phyloP scores from a whole-genome alignment of 2,329 filamentous ascomycete genomes.

The Gliomastix tumulicola region DNA sequence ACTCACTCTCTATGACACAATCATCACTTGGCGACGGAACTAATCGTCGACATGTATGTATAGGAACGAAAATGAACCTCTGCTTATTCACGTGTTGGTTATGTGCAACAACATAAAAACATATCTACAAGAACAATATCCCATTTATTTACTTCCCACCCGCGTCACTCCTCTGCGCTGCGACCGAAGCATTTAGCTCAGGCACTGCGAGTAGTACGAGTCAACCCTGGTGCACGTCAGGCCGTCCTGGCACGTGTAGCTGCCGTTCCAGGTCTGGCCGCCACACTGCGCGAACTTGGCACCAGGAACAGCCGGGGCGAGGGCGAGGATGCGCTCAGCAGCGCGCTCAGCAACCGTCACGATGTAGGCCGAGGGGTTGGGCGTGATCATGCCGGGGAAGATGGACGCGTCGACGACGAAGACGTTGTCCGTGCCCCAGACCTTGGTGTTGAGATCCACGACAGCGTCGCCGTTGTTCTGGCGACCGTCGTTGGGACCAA shows the following conservation, averaged over 20 bases:
- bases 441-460: conserved; percentile 55
- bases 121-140: too few relatives aligned
- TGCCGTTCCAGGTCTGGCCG: conserved; percentile 12
- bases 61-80: too few relatives aligned
- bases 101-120: too few relatives aligned
- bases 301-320: conserved; percentile 4
- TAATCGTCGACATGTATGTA: too few relatives aligned
- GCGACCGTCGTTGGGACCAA: conserved; percentile 51
- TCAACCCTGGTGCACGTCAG: conserved; percentile 10
- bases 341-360: conserved; percentile 59
- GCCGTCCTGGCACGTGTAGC: conserved; percentile 10
- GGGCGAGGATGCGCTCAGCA: conserved; percentile 18
- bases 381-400: conserved; percentile 61
- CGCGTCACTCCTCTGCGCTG: too few relatives aligned
- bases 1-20: too few relatives aligned
- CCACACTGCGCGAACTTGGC: conserved; percentile 11
- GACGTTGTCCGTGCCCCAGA: conserved; percentile 62
- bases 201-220: conserved; percentile 10
- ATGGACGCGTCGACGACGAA: conserved; percentile 64
- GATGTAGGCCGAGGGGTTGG: conserved; percentile 61
- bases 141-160: too few relatives aligned
- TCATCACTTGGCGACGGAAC: too few relatives aligned
- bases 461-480: conserved; percentile 43
- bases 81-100: too few relatives aligned
- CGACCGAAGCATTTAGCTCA: too few relatives aligned